phyloP scores from a whole-genome alignment of 75 land plant species.

The Cryptomeria japonica region DNA sequence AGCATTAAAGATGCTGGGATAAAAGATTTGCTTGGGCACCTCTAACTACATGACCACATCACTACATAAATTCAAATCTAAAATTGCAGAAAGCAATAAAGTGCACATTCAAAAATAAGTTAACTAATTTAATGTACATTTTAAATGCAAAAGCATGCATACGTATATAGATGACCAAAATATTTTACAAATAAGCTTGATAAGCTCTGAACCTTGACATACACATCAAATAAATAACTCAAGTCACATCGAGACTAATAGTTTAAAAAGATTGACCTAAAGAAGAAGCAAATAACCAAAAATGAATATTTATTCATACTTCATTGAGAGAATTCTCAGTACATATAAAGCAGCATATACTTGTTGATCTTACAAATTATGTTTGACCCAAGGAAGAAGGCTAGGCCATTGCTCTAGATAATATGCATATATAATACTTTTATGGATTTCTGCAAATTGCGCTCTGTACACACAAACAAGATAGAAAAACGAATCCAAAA shows the following conservation, averaged over 20 bases:
- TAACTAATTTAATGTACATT: background rate
- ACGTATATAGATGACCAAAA: conserved; percentile 99
- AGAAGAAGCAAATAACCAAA: background rate
- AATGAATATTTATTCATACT: conserved; percentile 81
- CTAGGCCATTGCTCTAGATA: conserved; percentile 94
- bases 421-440: conserved; percentile 88
- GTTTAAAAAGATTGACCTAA: background rate
- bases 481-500: background rate
- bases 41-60: conserved; percentile 59
- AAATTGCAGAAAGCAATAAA: conserved; percentile 7
- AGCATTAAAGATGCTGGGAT: conserved; percentile 74
- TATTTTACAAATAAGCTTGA: conserved; percentile 95
- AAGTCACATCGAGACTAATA: background rate
- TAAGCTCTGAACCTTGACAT: conserved; percentile 80
- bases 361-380: conserved; percentile 78
- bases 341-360: conserved; percentile 88
- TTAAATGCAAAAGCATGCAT: conserved; percentile 22
- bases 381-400: conserved; percentile 76
- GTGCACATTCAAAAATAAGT: background rate
- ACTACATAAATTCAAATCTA: conserved; percentile 2
- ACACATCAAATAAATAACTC: too few species aligned
- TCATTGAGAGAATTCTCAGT: conserved; percentile 85
- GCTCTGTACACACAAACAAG: conserved; percentile 32
- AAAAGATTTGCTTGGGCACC: conserved; percentile 84
- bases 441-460: conserved; percentile 90